Evolutionary conservation across 2,329 filamentous ascomycete species (phyloP), one percentile per base, ranked within the genome.

Genomic region (Orbilia javanica): DNA sequence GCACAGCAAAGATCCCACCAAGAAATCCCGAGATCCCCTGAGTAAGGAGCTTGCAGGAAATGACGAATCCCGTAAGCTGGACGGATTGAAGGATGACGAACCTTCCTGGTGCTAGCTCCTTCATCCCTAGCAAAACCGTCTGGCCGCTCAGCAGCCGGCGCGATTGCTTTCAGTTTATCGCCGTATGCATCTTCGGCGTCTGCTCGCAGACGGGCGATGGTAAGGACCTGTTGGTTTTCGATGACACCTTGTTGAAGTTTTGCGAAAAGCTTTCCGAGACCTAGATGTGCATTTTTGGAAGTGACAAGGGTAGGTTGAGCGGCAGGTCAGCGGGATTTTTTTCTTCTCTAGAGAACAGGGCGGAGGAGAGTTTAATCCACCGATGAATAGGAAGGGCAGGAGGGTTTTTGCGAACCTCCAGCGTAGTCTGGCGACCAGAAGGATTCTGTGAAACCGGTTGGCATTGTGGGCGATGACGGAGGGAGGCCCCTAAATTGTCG

Each of bases 401-500:
- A 65, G 50, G 42, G 50, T 64, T 22, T 22, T 46, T 76, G 83
- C 88, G 84, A 86, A 92, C 92, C 94, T 87, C 93, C 94, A 84
- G 95, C 95, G 88, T 98, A 98, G 88, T 99, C 96, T 84, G 90
- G 90, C 79, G 96, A 97, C 96, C 96, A 99, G 86, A 99, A 98
- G 63, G 94, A 97, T 86, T 95, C 93, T 81, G 94, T 91, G 86
- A 99, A 98, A 82, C 93, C 90, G 81, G 92, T 67, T 29, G 75
- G 75, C 75, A 79, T 79, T 48, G 44, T 74, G 74, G 57, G 34
- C 29, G 62, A 36, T 44, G 31, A 27, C 44, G 27, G 50, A 69
- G 39, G 20, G 34, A 46, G 39, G 50, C 63, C 27, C 52, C 63
- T 67, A 62, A 53, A 63, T 29, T 62, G 48, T 18, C 42, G 18